These are phyloP conservation scores for Trichoderma sp. DNA, from an alignment of 2,329 filamentous ascomycete genomes.

Conservation along the genomic window DNA sequence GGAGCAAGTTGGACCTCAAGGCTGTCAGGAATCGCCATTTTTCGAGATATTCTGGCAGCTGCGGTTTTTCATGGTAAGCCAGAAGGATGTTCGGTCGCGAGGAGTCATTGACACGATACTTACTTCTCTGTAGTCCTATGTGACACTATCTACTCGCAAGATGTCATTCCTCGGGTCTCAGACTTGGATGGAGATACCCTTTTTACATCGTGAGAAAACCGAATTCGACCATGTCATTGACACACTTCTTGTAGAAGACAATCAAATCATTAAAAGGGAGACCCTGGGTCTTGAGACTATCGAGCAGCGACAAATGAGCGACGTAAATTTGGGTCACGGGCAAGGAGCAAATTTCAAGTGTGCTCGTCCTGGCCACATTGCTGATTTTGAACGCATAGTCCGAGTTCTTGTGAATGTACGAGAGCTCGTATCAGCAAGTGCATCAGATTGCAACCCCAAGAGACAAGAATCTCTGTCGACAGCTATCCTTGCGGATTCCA, in stretches of 20 bases:
- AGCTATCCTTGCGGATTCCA: neutral
- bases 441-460: neutral
- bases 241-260: neutral
- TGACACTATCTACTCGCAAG: neutral
- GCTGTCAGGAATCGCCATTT: slow-evolving; percentile 12
- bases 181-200: slow-evolving; percentile 5
- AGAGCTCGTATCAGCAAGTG: neutral
- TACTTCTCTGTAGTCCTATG: neutral
- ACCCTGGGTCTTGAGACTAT: neutral
- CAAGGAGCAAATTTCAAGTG: neutral
- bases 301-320: neutral
- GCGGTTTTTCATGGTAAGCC: neutral
- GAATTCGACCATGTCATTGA: slow-evolving; percentile 15
- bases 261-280: neutral
- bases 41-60: slow-evolving; percentile 18
- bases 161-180: neutral
- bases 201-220: slow-evolving; percentile 6
- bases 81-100: too few species aligned
- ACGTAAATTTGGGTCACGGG: neutral
- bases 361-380: neutral
- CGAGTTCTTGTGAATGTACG: neutral
- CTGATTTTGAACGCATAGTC: neutral
- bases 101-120: neutral
- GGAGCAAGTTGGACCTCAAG: neutral
- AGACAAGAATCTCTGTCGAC: neutral